Evolutionary conservation across 805 yeast species (phyloP).

Genomic region (Teunomyces pallodes): DNA sequence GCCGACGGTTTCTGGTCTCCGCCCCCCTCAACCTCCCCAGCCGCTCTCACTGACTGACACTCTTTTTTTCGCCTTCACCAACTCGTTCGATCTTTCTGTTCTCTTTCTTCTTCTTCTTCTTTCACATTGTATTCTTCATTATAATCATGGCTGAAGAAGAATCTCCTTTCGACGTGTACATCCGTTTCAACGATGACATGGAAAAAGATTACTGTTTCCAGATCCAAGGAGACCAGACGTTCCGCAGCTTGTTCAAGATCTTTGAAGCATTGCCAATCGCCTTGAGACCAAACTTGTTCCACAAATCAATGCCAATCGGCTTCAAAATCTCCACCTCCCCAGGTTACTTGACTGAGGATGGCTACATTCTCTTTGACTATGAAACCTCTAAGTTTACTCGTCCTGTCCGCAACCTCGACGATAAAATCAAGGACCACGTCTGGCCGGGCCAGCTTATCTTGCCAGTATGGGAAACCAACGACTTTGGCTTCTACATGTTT

Average conservation of each 20-base stretch:
- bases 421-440: conserved; percentile 54
- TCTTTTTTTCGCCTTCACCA: too few relatives aligned
- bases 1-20: too few relatives aligned
- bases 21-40: too few relatives aligned
- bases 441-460: conserved; percentile 91
- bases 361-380: conserved; percentile 68
- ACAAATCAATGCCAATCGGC: conserved; percentile 59
- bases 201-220: conserved; percentile 91
- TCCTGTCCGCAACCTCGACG: conserved; percentile 44
- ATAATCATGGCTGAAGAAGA: conserved; percentile 16
- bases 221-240: conserved; percentile 56
- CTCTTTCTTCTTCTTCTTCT: background rate
- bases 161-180: conserved; percentile 47
- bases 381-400: conserved; percentile 53
- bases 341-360: conserved; percentile 81
- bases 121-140: background rate
- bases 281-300: conserved; percentile 78
- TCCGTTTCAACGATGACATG: conserved; percentile 80
- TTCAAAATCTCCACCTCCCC: conserved; percentile 64
- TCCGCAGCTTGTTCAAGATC: conserved; percentile 57
- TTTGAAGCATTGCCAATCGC: conserved; percentile 69
- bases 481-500: conserved; percentile 41
- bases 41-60: too few relatives aligned
- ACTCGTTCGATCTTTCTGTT: background rate
- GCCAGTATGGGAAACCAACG: conserved; percentile 63